Conservation (phyloP, 164 flowering plant species). For the Cinnamomum chago region DNA sequence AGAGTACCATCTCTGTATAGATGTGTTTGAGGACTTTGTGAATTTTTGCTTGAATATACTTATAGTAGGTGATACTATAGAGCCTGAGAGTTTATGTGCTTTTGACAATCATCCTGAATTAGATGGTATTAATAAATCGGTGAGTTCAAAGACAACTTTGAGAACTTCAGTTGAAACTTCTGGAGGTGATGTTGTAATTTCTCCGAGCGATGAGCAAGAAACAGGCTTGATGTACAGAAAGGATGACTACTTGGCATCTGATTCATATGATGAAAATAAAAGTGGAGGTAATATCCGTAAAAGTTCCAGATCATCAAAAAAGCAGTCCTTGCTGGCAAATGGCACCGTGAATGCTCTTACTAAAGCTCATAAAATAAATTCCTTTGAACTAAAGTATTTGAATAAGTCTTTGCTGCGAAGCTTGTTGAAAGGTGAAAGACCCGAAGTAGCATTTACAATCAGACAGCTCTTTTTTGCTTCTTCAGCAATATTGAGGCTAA, state of each 20-base stretch:
- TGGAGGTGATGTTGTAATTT: constrained; percentile 7
- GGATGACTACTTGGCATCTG: constrained; percentile 8
- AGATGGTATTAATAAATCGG: constrained; percentile 3
- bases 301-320: constrained; percentile 4
- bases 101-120: constrained; percentile 12
- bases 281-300: constrained; percentile 4
- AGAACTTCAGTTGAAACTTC: constrained; percentile 7
- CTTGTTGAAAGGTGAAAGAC: constrained; percentile 56
- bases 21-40: constrained; percentile 33
- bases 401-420: constrained; percentile 38
- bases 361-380: constrained; percentile 20
- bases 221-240: constrained; percentile 9
- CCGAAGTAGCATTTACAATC: constrained; percentile 50
- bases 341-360: constrained; percentile 21
- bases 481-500: constrained; percentile 63
- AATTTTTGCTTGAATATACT: constrained; percentile 26
- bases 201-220: constrained; percentile 8
- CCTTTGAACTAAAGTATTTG: constrained; percentile 23
- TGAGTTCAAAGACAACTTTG: constrained; percentile 13
- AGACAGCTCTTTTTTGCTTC: constrained; percentile 57
- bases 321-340: constrained; percentile 11
- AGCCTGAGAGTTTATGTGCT: constrained; percentile 9
- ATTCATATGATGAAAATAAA: constrained; percentile 12
- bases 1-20: constrained; percentile 29
- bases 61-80: constrained; percentile 26